Evolutionary conservation across 2,329 filamentous ascomycete genomes (phyloP), one percentile per base, ranked within the genome.

Genomic region (Aureobasidium sp.): DNA sequence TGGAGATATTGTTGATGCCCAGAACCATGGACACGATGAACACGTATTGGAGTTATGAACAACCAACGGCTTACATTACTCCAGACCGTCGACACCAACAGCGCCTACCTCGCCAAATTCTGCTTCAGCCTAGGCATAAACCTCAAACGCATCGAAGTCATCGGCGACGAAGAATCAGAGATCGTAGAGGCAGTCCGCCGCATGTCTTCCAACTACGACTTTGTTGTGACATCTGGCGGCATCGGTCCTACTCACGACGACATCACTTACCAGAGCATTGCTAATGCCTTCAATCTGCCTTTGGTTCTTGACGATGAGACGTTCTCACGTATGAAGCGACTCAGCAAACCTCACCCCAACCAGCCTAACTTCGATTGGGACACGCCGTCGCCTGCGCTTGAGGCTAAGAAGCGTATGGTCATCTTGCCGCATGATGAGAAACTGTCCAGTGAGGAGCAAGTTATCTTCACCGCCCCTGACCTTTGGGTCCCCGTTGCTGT

Each of bases 161-260:
- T 97, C 69, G 88, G 90, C 64, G 94, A 99, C 69, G 92, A 97
- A 65, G 91, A 96, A 71, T 79, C 79, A 64, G 92, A 97, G 69
- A 97, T 99, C 70, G 79, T 93, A 57, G 92, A 97, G 73, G 91
- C 91, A 1, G 87, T 91, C 6, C 82, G 82, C 58, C 85, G 92
- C 65, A 96, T 99, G 91, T 95, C 90, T 71, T 81, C 83, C 58
- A 86, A 84, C 66, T 97, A 97, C 72, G 94, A 97, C 75, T 90
- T 97, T 72, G 90, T 99, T 49, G 90, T 97, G 5, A 97, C 94
- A 7, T 94, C 89, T 68, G 93, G 94, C 67, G 93, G 94, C 34
- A 97, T 99, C 70, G 93, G 93, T 11, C 94, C 94, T 66, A 97
- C 93, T 61, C 93, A 97, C 78, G 94, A 99, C 75, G 94, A 99